phyloP scores from a whole-genome alignment of 2,329 filamentous ascomycete genomes.

The Colletotrichum sp. region DNA sequence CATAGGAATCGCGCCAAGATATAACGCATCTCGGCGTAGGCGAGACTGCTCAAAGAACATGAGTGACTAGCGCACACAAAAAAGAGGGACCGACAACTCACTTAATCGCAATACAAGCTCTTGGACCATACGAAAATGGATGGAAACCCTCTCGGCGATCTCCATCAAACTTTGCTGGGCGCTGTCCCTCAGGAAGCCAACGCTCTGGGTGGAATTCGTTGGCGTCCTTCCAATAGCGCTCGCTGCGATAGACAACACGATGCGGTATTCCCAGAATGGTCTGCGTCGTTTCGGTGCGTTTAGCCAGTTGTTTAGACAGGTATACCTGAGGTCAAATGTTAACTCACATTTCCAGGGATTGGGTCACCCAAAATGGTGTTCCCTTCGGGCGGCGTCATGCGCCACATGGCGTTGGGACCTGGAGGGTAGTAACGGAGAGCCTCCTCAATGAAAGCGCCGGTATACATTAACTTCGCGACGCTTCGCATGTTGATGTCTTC shows the following conservation, averaged over 20 bases:
- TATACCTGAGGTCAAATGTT: too few species aligned
- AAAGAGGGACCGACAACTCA: constrained; percentile 30
- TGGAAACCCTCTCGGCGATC: constrained; percentile 49
- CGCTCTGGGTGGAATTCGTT: constrained; percentile 52
- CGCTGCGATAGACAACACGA: constrained; percentile 19
- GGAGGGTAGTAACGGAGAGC: constrained; percentile 43
- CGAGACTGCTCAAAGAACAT: constrained; percentile 32
- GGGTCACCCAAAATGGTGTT: constrained; percentile 31
- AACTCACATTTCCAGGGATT: constrained; percentile 33
- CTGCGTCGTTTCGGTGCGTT: neutral
- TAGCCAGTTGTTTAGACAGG: neutral
- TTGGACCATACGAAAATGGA: constrained; percentile 51
- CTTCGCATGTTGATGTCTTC: constrained; percentile 39
- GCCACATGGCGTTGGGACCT: constrained; percentile 24
- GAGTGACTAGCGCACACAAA: neutral
- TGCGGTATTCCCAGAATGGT: neutral
- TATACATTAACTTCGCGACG: constrained; percentile 32
- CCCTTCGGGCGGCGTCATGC: constrained; percentile 34
- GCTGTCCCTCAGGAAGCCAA: constrained; percentile 29
- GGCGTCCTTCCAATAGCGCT: constrained; percentile 46
- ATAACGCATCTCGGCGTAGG: constrained; percentile 53
- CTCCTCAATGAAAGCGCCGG: constrained; percentile 46
- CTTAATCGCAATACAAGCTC: constrained; percentile 56
- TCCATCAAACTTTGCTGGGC: neutral
- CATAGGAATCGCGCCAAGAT: constrained; percentile 49